phyloP scores from a whole-genome alignment of 2,329 filamentous ascomycete genomes.

The Calonectria henricotiae region DNA sequence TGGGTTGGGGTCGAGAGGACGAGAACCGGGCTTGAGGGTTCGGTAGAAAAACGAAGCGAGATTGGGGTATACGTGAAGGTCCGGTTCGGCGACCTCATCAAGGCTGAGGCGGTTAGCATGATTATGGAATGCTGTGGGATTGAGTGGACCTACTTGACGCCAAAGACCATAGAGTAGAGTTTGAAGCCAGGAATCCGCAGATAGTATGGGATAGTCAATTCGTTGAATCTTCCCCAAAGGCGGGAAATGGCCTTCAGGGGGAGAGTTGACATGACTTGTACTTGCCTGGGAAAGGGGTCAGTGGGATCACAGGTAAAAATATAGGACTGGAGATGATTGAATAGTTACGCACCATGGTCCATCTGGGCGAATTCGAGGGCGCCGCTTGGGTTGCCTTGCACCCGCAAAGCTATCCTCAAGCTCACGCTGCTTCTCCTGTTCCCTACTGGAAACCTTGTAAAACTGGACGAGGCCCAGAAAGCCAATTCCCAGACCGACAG shows the following conservation, averaged over 20 bases:
- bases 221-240: conserved; percentile 93
- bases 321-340: not conserved
- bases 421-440: conserved; percentile 67
- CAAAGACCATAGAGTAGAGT: conserved; percentile 91
- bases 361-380: conserved; percentile 80
- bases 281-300: conserved; percentile 71
- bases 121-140: conserved; percentile 4
- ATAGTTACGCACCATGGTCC: conserved; percentile 80
- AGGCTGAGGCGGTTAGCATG: conserved; percentile 70
- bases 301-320: conserved; percentile 11
- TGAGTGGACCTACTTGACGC: conserved; percentile 75
- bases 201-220: conserved; percentile 89
- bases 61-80: conserved; percentile 92
- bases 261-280: conserved; percentile 93
- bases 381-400: conserved; percentile 66
- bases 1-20: conserved; percentile 86
- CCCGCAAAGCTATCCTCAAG: conserved; percentile 64
- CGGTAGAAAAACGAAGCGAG: conserved; percentile 98
- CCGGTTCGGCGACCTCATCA: conserved; percentile 88
- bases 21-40: conserved; percentile 88
- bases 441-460: conserved; percentile 79
- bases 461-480: conserved; percentile 89
- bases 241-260: conserved; percentile 92
- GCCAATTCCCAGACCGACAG: conserved; percentile 86
- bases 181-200: conserved; percentile 92